A percentile compares a stretch with the other conserved stretches of the same genome.
Evolutionary conservation across 1,284 basidiomycete species (phyloP).

Genomic region (Rhizoctonia solani): DNA sequence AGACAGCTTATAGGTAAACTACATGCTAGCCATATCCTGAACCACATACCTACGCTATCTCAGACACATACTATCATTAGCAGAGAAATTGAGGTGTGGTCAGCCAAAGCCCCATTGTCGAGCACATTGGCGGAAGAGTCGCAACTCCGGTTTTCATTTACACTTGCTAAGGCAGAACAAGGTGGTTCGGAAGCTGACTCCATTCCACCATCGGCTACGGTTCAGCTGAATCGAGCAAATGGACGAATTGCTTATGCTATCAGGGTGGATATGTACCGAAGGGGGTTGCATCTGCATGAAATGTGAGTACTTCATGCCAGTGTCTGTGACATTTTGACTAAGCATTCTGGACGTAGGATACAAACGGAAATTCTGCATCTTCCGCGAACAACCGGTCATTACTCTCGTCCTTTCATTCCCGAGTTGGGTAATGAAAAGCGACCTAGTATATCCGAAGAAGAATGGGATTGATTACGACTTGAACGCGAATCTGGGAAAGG

Average conservation of each 20-base stretch:
- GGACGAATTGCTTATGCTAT: conserved; percentile 18
- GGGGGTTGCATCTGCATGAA: conserved; percentile 15
- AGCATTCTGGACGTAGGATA: not conserved
- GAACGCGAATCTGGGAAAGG: not conserved
- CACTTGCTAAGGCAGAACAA: not conserved
- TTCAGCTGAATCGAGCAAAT: not conserved
- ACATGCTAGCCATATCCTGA: conserved; percentile 13
- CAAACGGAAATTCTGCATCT: conserved; percentile 24
- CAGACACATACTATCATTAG: conserved; percentile 5
- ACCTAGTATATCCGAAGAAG: not conserved
- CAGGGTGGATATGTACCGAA: conserved; percentile 28
- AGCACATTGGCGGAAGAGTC: not conserved
- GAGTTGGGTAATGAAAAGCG: conserved; percentile 25
- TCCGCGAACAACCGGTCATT: conserved; percentile 10
- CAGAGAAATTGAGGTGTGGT: conserved; percentile 10
- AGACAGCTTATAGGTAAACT: conserved; percentile 32
- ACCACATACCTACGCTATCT: conserved; percentile 24
- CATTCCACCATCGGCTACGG: conserved; percentile 9
- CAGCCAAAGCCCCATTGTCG: not conserved
- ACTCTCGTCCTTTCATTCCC: conserved; percentile 14
- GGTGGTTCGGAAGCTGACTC: not conserved
- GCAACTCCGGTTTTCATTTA: conserved; percentile 16
- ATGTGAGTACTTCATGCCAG: not conserved
- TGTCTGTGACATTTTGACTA: not conserved
- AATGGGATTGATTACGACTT: not conserved